Conservation (phyloP, 192 early-diverging fungal species). For the Ambispora gerdemannii region DNA sequence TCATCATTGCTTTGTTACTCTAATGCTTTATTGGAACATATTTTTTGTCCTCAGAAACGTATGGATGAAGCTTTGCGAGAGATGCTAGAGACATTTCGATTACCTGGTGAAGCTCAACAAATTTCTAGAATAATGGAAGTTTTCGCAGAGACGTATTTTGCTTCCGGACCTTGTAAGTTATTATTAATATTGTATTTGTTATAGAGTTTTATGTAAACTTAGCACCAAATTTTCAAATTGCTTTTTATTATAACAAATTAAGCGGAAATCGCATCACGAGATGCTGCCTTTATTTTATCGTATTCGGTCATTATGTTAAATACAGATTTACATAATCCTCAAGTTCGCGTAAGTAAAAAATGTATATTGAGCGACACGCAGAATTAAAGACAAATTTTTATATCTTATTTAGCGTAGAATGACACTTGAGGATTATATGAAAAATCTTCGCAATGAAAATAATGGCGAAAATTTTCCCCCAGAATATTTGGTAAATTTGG, state of each 20-base stretch:
- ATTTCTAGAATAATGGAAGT: constrained; percentile 93
- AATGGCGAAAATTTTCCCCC: constrained; percentile 74
- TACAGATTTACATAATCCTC: constrained; percentile 96
- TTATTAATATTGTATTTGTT: neutral
- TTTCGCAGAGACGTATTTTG: constrained; percentile 84
- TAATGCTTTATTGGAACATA: neutral
- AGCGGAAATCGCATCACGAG: constrained; percentile 68
- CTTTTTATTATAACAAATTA: constrained; percentile 35
- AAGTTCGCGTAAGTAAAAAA: constrained; percentile 60
- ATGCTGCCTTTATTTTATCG: constrained; percentile 83
- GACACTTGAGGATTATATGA: constrained; percentile 84
- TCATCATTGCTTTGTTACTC: neutral
- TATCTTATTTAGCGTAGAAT: constrained; percentile 63
- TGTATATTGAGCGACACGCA: neutral
- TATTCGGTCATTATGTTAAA: constrained; percentile 98
- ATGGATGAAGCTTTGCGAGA: constrained; percentile 93
- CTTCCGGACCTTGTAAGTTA: constrained; percentile 37
- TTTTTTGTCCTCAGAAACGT: constrained; percentile 61
- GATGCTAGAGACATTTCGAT: constrained; percentile 88
- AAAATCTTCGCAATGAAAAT: constrained; percentile 88
- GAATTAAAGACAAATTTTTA: neutral
- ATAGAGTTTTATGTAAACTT: neutral
- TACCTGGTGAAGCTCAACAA: constrained; percentile 97
- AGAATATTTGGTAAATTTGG: constrained; percentile 66
- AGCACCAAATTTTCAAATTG: neutral